Base-by-base conservation (phyloP, 177 flowering plant genomes). In the Vitis hybrid region DNA sequence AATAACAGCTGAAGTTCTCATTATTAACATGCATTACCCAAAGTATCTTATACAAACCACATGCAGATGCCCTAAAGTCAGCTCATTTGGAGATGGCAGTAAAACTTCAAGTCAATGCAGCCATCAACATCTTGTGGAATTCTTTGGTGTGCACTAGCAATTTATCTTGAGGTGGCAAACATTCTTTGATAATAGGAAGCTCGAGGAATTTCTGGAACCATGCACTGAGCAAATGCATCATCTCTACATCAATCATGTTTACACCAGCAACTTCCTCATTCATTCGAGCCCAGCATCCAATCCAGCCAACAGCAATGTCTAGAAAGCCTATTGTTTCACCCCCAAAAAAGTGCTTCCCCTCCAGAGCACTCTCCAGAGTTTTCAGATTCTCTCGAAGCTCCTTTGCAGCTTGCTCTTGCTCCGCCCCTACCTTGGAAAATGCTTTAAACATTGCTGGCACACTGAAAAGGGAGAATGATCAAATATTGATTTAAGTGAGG, bases 301-400 rank as follows among this genome's bases (percentile, higher is more conserved):
- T 60, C 80, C 78, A 78, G 14, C 80, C 84, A 61, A 17, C 63
- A 14, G 72, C 75, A 67, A 77, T 69, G 54, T 79, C 79, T 50
- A 64, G 63, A 64, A 63, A 73, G 35, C 79, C 72, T 46, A 79
- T 73, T 35, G 59, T 68, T 63, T 76, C 79, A 30, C 79, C 79
- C 50, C 79, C 82, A 57, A 73, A 73, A 65, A 71, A 73, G 15
- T 20, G 54, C 58, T 73, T 74, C 46, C 76, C 82, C 41, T 53
- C 69, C 1, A 76, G 61, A n/a, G 70, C 81, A 14, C 52, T 67
- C 24, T 76, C 78, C n/a, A 77, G 49, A 56, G 41, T 77, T 61
- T 73, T 71, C 68, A 80, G 65, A 52, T 58, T 54, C 66, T 73
- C 82, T 32, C 69, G 60, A 30, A 75, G 74, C 71, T 77, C 76